A percentile compares a stretch with the other conserved stretches of the same genome.
phyloP scores from a whole-genome alignment of 2,329 filamentous ascomycete species.

The Cercospora zeina region DNA sequence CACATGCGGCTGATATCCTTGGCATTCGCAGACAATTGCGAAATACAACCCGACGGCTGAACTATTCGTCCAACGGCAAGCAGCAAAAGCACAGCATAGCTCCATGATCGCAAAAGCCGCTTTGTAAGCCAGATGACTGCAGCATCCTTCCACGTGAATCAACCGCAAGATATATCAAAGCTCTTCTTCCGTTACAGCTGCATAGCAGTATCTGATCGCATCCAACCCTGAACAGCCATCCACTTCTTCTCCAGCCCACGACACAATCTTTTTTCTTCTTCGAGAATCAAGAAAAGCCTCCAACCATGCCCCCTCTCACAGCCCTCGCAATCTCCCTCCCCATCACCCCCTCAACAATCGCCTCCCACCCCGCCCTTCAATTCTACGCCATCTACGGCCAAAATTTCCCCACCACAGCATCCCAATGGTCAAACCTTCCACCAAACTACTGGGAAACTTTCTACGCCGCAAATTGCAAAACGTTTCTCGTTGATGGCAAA shows the following conservation, averaged over 20 bases:
- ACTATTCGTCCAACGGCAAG: not conserved
- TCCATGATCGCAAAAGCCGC: not conserved
- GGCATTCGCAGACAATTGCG: not conserved
- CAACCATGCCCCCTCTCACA: constrained; percentile 9
- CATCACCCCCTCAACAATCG: not conserved
- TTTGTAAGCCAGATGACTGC: not conserved
- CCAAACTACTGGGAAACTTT: constrained; percentile 7
- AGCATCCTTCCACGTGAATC: not conserved
- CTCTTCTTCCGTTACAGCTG: not conserved
- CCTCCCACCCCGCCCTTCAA: constrained; percentile 14
- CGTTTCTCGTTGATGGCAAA: constrained; percentile 8
- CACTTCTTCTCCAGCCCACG: not conserved
- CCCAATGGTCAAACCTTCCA: constrained; percentile 8
- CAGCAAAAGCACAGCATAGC: not conserved
- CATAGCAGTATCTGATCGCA: not conserved
- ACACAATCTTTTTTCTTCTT: too few species aligned
- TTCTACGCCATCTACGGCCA: constrained; percentile 22
- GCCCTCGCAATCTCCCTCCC: constrained; percentile 12
- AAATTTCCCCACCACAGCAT: constrained; percentile 21
- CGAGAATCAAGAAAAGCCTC: too few species aligned
- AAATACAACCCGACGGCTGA: not conserved
- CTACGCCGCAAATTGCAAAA: constrained; percentile 20
- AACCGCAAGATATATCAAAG: not conserved
- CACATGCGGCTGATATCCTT: constrained; percentile 5
- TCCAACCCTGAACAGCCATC: not conserved